Evolutionary conservation across 2,329 filamentous ascomycete species (phyloP).

Genomic region (Aspergillus ruber): DNA sequence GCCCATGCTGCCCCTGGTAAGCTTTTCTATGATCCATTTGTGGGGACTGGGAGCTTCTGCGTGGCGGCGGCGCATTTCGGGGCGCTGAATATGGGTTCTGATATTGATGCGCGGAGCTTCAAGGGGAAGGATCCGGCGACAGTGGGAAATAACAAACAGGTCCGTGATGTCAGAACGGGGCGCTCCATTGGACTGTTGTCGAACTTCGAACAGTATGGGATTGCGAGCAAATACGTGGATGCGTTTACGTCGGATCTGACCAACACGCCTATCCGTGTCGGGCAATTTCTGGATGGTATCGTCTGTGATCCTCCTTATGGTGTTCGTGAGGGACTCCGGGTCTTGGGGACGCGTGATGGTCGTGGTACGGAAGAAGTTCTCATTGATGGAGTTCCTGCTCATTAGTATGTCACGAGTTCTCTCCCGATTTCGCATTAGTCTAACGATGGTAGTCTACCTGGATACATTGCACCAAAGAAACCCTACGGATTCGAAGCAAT

Average conservation of each 20-base stretch:
- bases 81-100: constrained; percentile 73
- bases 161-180: constrained; percentile 13
- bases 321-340: constrained; percentile 82
- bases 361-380: constrained; percentile 50
- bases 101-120: constrained; percentile 88
- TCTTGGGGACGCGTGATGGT: constrained; percentile 68
- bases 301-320: constrained; percentile 95
- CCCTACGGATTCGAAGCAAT: constrained; percentile 89
- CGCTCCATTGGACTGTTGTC: constrained; percentile 45
- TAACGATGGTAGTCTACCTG: constrained; percentile 43
- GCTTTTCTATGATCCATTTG: constrained; percentile 90
- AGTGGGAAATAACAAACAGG: neutral
- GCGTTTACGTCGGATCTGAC: constrained; percentile 82
- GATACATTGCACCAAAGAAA: constrained; percentile 79
- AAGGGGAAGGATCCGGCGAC: constrained; percentile 55
- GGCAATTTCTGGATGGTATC: constrained; percentile 74
- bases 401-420: constrained; percentile 51
- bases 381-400: constrained; percentile 62
- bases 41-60: constrained; percentile 89
- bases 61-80: constrained; percentile 88
- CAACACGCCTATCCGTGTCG: constrained; percentile 65
- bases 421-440: constrained; percentile 1
- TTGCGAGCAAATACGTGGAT: constrained; percentile 62
- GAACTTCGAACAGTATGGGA: constrained; percentile 80
- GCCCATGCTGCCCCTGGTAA: constrained; percentile 75